Conservation (phyloP, 192 early-diverging fungal genomes). For the Backusella macrospora region DNA sequence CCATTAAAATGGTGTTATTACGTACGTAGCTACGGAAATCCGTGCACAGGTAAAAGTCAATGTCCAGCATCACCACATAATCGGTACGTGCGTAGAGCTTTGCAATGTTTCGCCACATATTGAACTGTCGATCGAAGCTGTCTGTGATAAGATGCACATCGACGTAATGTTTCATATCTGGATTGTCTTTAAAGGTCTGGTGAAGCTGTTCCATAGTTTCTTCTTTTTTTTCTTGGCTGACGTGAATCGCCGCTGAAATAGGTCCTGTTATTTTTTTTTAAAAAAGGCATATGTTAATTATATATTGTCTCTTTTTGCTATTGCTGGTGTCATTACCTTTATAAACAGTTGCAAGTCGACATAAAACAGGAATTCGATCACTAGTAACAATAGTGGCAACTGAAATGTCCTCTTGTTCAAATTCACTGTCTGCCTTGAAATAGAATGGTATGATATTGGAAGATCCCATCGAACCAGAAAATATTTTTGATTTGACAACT, state of each 20-base stretch:
- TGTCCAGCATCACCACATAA: constrained; percentile 60
- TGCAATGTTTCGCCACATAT: constrained; percentile 64
- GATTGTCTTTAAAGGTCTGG: constrained; percentile 46
- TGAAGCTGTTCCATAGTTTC: constrained; percentile 43
- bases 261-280: too few species aligned
- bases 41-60: constrained; percentile 61
- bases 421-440: constrained; percentile 41
- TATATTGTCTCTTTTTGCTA: background rate
- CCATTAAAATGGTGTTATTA: constrained; percentile 38
- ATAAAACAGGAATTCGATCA: constrained; percentile 52
- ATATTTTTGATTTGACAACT: constrained; percentile 52
- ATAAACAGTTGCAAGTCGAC: constrained; percentile 50
- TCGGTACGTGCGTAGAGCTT: constrained; percentile 58
- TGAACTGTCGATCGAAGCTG: constrained; percentile 61
- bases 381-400: constrained; percentile 56
- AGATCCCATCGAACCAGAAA: constrained; percentile 50
- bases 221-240: constrained; percentile 49
- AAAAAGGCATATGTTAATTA: background rate
- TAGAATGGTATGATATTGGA: constrained; percentile 58
- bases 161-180: constrained; percentile 49
- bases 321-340: constrained; percentile 34
- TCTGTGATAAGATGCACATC: constrained; percentile 60
- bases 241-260: constrained; percentile 59
- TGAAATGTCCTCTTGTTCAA: constrained; percentile 52
- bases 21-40: constrained; percentile 44